phyloP scores from a whole-genome alignment of 2,329 filamentous ascomycete genomes.

The Cytospora chrysosperma region DNA sequence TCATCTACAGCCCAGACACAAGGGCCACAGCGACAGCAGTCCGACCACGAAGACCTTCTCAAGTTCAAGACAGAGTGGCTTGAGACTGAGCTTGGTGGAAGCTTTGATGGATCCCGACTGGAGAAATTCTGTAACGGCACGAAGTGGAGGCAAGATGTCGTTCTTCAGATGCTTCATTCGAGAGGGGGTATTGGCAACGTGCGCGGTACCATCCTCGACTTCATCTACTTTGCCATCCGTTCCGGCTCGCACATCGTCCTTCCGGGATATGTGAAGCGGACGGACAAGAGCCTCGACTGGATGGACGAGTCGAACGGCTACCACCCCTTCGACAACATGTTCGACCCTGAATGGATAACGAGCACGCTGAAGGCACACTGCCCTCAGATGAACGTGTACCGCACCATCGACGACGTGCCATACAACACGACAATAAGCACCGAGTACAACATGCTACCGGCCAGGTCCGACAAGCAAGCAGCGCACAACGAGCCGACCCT shows the following conservation, averaged over 20 bases:
- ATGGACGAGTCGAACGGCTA: slow-evolving; percentile 11
- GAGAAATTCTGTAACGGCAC: background rate
- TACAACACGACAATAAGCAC: background rate
- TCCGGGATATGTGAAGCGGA: slow-evolving; percentile 13
- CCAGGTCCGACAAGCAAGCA: slow-evolving; percentile 7
- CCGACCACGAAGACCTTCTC: background rate
- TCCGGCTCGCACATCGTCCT: slow-evolving; percentile 7
- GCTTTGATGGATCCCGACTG: background rate
- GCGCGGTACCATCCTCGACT: slow-evolving; percentile 14
- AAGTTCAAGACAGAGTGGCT: slow-evolving; percentile 9
- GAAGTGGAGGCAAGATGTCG: slow-evolving; percentile 5
- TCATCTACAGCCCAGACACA: background rate
- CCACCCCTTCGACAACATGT: slow-evolving; percentile 13
- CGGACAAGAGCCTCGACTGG: slow-evolving; percentile 12
- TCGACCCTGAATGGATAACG: slow-evolving; percentile 1
- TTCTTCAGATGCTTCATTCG: slow-evolving; percentile 1
- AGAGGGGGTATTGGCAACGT: slow-evolving; percentile 14
- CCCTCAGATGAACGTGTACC: slow-evolving; percentile 17
- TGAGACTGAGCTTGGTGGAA: slow-evolving; percentile 10
- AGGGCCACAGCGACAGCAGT: background rate
- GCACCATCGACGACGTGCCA: slow-evolving; percentile 3
- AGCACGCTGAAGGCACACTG: background rate
- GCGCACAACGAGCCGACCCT: background rate
- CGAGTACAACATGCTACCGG: background rate
- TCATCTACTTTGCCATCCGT: slow-evolving; percentile 9